Evolutionary conservation across 1,284 basidiomycete genomes (phyloP).

Genomic region (Schizophyllum amplum): DNA sequence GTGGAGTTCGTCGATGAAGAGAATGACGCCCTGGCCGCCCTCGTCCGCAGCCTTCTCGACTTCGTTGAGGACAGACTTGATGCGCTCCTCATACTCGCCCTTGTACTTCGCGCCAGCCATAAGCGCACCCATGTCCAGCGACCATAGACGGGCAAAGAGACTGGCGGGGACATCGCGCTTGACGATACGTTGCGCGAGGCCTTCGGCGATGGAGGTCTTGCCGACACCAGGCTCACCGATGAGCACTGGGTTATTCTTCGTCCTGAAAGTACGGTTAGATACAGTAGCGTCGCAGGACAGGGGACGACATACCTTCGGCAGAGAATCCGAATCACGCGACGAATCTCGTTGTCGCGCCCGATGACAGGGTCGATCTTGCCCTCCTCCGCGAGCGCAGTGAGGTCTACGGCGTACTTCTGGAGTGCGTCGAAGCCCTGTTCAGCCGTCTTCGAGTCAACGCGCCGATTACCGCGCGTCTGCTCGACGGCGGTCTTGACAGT

Average conservation of each 20-base stretch:
- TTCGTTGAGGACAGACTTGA: constrained; percentile 90
- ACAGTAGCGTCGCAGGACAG: constrained; percentile 18
- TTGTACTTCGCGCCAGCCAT: constrained; percentile 97
- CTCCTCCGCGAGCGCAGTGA: constrained; percentile 82
- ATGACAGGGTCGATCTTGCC: constrained; percentile 94
- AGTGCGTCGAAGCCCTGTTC: constrained; percentile 86
- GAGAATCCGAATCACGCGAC: constrained; percentile 53
- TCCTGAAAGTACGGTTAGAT: constrained; percentile 34
- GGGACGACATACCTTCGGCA: constrained; percentile 24
- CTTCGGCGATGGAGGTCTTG: constrained; percentile 92
- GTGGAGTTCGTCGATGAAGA: constrained; percentile 95
- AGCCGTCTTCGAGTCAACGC: constrained; percentile 75
- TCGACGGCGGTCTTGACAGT: constrained; percentile 75
- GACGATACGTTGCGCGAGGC: constrained; percentile 92
- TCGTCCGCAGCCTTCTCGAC: constrained; percentile 88
- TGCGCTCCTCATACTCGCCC: constrained; percentile 96
- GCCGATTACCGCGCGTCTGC: constrained; percentile 72
- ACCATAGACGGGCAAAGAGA: constrained; percentile 78
- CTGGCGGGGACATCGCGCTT: constrained; percentile 92
- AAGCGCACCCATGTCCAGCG: constrained; percentile 89
- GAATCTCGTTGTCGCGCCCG: constrained; percentile 86
- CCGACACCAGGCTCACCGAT: constrained; percentile 94
- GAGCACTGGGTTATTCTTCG: constrained; percentile 89
- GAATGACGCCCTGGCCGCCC: constrained; percentile 74
- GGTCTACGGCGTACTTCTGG: constrained; percentile 77